Conservation (phyloP, 2,329 filamentous ascomycete species). For the Fusarium globosum region DNA sequence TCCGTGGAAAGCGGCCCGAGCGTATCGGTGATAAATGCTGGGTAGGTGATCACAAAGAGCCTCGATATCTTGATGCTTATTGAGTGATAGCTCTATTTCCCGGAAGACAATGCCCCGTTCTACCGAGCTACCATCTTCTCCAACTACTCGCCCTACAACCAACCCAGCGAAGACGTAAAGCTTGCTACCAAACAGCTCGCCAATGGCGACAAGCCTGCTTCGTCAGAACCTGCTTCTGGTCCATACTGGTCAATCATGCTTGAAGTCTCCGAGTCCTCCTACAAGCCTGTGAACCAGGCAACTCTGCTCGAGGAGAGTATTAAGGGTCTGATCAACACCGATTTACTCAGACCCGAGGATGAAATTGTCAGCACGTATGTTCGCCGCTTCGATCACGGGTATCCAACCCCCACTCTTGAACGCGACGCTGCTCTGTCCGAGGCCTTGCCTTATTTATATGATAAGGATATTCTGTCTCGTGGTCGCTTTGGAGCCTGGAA, state of each 20-base stretch:
- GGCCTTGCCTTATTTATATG: constrained; percentile 91
- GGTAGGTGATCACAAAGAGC: constrained; percentile 46
- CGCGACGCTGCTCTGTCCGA: constrained; percentile 93
- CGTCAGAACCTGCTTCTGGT: constrained; percentile 74
- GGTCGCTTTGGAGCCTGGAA: constrained; percentile 98
- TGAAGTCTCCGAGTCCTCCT: constrained; percentile 92
- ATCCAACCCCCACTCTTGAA: constrained; percentile 94
- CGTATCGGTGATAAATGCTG: constrained; percentile 99
- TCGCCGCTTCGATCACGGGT: constrained; percentile 97
- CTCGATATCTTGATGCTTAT: fast-evolving
- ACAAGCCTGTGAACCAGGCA: constrained; percentile 91
- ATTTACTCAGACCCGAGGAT: constrained; percentile 90
- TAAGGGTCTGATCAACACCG: constrained; percentile 95
- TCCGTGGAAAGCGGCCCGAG: constrained; percentile 90
- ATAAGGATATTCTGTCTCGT: constrained; percentile 91
- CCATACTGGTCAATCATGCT: constrained; percentile 99
- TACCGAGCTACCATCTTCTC: constrained; percentile 99
- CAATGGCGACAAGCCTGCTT: constrained; percentile 82
- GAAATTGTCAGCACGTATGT: constrained; percentile 99
- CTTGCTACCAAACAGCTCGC: constrained; percentile 87
- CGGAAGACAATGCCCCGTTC: constrained; percentile 97
- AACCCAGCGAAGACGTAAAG: constrained; percentile 83
- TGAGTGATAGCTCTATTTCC: constrained; percentile 80
- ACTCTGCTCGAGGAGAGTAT: constrained; percentile 91
- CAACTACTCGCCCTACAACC: constrained; percentile 99